Evolutionary conservation across 805 yeast species (phyloP).

Genomic region (Naumovozyma dairenensis): DNA sequence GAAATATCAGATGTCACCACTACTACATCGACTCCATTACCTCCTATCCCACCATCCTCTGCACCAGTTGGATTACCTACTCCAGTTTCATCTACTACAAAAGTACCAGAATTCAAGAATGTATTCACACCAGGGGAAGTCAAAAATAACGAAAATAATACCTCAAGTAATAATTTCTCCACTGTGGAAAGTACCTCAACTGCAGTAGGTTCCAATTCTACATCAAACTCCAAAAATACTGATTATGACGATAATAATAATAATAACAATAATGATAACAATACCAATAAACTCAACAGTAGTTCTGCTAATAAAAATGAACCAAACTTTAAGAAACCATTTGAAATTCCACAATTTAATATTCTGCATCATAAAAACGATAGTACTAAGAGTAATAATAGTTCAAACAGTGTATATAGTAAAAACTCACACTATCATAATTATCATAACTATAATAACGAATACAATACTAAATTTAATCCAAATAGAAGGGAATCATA

Average conservation of each 20-base stretch:
- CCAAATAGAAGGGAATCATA: neutral
- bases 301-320: neutral
- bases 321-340: slow-evolving; percentile 5
- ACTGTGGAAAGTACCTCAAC: neutral
- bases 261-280: neutral
- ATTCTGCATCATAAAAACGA: slow-evolving; percentile 3
- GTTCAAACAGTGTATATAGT: slow-evolving; percentile 1
- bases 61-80: slow-evolving; percentile 27
- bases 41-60: slow-evolving; percentile 24
- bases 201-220: neutral
- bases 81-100: slow-evolving; percentile 18
- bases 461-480: neutral
- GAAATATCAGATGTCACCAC: slow-evolving; percentile 11
- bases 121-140: neutral
- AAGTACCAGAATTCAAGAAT: slow-evolving; percentile 12
- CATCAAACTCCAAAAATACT: neutral
- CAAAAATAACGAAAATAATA: neutral
- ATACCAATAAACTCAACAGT: neutral
- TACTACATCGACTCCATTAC: slow-evolving; percentile 4
- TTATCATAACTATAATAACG: neutral
- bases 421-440: neutral
- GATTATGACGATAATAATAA: neutral
- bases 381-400: slow-evolving; percentile 1
- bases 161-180: neutral
- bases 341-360: slow-evolving; percentile 7